phyloP scores from a whole-genome alignment of 179 eudicot species.

The Monotropa hypopitys region DNA sequence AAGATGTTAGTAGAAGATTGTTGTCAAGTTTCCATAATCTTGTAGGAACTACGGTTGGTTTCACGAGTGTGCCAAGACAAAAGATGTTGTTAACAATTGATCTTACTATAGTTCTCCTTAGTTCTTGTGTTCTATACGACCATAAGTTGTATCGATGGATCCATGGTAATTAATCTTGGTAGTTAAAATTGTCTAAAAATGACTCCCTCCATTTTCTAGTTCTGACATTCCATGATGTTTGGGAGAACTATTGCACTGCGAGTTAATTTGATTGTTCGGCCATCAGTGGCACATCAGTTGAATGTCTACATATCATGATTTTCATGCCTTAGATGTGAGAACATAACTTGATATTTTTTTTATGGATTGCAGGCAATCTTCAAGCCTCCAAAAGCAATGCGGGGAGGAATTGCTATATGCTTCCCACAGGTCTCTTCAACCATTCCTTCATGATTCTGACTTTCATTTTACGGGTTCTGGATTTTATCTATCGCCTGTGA shows the following conservation, averaged over 20 bases:
- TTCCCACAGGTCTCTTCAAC: slow-evolving; percentile 67
- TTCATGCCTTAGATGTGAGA: not conserved
- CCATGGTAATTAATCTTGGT: not conserved
- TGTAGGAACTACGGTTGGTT: not conserved
- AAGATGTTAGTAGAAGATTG: not conserved
- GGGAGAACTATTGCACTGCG: not conserved
- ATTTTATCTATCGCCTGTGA: slow-evolving; percentile 6
- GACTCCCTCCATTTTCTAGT: not conserved
- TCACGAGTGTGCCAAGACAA: not conserved
- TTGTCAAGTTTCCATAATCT: not conserved
- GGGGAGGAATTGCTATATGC: slow-evolving; percentile 85
- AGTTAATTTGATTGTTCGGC: not conserved
- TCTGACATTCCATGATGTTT: not conserved
- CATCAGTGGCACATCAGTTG: not conserved
- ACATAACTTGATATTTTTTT: not conserved
- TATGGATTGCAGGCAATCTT: slow-evolving; percentile 43
- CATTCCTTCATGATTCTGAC: not conserved
- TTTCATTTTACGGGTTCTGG: not conserved
- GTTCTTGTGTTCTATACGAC: not conserved
- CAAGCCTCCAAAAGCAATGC: slow-evolving; percentile 65
- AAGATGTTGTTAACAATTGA: not conserved
- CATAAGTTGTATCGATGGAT: not conserved
- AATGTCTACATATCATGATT: not conserved
- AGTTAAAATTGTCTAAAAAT: not conserved
- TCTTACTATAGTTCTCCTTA: not conserved